Evolutionary conservation across 106 monocot genomes (phyloP).

Genomic region (Dendrobium catenatum): DNA sequence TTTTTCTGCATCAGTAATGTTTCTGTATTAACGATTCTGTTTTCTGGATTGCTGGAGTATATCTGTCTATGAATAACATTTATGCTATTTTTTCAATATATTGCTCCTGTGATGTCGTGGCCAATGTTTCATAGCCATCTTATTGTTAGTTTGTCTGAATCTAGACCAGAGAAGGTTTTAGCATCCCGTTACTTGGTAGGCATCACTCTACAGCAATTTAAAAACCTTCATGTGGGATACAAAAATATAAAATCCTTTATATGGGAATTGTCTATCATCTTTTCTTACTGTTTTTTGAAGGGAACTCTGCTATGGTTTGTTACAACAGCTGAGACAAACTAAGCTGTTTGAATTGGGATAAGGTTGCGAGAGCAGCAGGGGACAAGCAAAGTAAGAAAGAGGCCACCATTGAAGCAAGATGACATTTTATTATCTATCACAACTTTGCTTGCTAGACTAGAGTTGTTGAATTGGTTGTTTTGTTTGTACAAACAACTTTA

Average conservation of each 20-base stretch:
- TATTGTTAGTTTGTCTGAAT: constrained; percentile 62
- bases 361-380: constrained; percentile 5
- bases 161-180: constrained; percentile 70
- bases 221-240: too few relatives aligned
- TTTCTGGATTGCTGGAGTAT: too few relatives aligned
- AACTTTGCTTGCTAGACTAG: background rate
- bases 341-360: background rate
- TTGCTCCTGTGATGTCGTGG: constrained; percentile 36
- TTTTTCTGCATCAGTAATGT: too few relatives aligned
- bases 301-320: background rate
- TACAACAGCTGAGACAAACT: background rate
- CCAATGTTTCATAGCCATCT: constrained; percentile 56
- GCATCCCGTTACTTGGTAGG: constrained; percentile 70
- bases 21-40: too few relatives aligned
- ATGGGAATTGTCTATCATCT: background rate
- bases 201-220: constrained; percentile 41
- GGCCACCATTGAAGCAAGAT: constrained; percentile 11
- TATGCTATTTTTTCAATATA: too few relatives aligned
- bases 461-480: background rate
- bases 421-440: constrained; percentile 7
- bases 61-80: too few relatives aligned
- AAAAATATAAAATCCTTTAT: too few relatives aligned
- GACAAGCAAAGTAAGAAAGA: constrained; percentile 5
- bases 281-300: background rate
- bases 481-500: background rate